A percentile compares a stretch with the other conserved stretches of the same genome.
phyloP scores from a whole-genome alignment of 148 eudicot species.

The Amaranthus palmeri region DNA sequence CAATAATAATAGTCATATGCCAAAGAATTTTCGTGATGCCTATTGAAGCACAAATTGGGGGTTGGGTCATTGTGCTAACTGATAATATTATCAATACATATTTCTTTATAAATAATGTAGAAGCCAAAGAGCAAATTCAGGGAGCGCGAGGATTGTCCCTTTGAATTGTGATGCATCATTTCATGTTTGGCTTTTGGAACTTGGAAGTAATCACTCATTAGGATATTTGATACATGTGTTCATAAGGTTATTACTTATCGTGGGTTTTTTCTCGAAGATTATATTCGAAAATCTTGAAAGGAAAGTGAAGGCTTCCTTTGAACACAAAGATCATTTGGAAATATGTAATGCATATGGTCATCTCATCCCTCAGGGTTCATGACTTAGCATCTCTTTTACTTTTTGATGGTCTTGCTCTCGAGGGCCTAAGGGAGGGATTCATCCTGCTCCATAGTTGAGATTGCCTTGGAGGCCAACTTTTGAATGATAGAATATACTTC shows the following conservation, averaged over 20 bases:
- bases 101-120: neutral
- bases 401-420: neutral
- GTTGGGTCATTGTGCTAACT: neutral
- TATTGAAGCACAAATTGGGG: neutral
- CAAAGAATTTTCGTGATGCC: neutral
- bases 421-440: no score
- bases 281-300: neutral
- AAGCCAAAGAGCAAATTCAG: neutral
- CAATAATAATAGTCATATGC: neutral
- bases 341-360: neutral
- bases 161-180: neutral
- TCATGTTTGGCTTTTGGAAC: neutral
- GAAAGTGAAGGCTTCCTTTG: neutral
- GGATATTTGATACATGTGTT: neutral
- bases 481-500: no score
- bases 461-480: no score
- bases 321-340: neutral
- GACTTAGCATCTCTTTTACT: neutral
- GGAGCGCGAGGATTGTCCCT: neutral
- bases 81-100: neutral
- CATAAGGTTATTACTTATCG: neutral
- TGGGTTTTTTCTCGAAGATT: neutral
- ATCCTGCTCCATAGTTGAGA: no score
- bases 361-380: neutral
- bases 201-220: neutral